Evolutionary conservation across 805 yeast species (phyloP).

Genomic region (Grigorovia yakushimaensis): DNA sequence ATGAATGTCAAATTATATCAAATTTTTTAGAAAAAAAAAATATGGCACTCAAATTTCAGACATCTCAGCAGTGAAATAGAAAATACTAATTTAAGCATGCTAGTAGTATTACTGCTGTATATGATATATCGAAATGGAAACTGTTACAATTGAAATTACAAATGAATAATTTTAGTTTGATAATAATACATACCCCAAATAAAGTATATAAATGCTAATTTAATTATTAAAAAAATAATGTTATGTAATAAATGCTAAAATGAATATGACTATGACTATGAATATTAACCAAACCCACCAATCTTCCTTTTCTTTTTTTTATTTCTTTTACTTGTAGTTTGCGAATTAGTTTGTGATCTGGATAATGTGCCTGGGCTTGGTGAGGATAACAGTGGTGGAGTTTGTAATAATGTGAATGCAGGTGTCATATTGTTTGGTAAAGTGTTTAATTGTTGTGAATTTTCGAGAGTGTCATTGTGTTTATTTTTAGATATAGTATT

Average conservation of each 20-base stretch:
- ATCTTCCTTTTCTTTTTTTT: slow-evolving; percentile 39
- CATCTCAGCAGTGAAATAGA: no score
- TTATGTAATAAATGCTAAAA: not conserved
- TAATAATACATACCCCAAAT: not conserved
- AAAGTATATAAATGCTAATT: not conserved
- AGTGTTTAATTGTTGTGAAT: slow-evolving; percentile 5
- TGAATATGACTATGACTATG: not conserved
- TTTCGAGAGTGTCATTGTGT: not conserved
- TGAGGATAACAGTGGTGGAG: slow-evolving; percentile 1
- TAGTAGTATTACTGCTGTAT: no score
- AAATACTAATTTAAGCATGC: no score
- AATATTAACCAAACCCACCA: slow-evolving; percentile 38
- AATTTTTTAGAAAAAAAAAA: no score
- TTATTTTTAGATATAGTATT: not conserved
- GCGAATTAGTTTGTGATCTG: slow-evolving; percentile 13
- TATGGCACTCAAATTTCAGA: no score
- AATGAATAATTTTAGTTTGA: no score
- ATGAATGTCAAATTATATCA: no score
- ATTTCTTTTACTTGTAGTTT: slow-evolving; percentile 15
- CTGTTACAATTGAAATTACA: no score
- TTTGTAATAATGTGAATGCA: slow-evolving; percentile 25
- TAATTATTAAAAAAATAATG: not conserved
- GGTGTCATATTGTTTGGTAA: slow-evolving; percentile 27
- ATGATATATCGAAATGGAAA: no score
- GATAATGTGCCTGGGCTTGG: slow-evolving; percentile 9